phyloP scores from a whole-genome alignment of 371 early-diverging fungal genomes.

The Apophysomyces variabilis region DNA sequence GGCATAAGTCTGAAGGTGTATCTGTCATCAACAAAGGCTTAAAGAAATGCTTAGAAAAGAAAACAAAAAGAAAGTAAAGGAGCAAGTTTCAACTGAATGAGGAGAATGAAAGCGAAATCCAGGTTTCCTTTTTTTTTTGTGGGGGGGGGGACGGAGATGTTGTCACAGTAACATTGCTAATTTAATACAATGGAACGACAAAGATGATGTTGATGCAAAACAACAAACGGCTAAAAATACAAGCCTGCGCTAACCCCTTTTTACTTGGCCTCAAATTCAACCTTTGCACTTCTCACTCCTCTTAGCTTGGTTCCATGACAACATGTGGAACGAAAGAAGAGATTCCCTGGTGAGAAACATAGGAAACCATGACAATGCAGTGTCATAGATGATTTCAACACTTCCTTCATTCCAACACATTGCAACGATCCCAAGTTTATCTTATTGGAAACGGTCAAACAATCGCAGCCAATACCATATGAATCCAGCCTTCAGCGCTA shows the following conservation, averaged over 20 bases:
- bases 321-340: background rate
- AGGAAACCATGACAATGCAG: background rate
- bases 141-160: background rate
- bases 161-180: slow-evolving; percentile 5
- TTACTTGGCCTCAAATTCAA: slow-evolving; percentile 1
- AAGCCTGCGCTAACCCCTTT: slow-evolving; percentile 6
- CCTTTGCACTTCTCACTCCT: background rate
- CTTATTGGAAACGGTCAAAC: too few species aligned
- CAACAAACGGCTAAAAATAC: slow-evolving; percentile 6
- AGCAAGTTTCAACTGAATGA: background rate
- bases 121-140: background rate
- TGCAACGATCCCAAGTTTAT: too few species aligned
- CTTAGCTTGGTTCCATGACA: background rate
- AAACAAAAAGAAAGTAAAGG: background rate
- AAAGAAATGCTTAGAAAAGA: background rate
- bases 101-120: background rate
- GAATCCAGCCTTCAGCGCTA: too few species aligned
- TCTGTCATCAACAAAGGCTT: background rate
- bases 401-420: too few species aligned
- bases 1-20: slow-evolving; percentile 3
- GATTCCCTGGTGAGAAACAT: background rate
- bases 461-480: too few species aligned
- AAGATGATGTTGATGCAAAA: background rate
- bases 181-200: slow-evolving; percentile 7
- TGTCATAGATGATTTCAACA: too few species aligned